Conservation (phyloP, 495 filamentous ascomycete species). For the Neurospora sp. region DNA sequence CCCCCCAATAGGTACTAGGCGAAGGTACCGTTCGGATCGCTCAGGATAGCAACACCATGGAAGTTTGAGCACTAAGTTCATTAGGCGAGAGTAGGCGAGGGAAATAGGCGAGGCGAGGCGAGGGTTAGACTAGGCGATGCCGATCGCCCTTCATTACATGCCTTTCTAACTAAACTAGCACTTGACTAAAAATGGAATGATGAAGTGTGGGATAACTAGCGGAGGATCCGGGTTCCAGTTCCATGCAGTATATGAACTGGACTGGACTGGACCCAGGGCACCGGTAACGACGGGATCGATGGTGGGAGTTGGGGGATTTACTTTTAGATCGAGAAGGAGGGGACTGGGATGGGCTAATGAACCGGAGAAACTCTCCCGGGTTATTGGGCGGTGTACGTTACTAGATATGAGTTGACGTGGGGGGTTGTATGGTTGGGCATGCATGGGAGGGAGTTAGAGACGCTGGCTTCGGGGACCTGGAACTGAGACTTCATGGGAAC, state of each 20-base stretch:
- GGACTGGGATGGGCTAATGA: background rate
- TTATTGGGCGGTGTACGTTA: background rate
- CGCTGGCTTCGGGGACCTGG: background rate
- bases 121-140: background rate
- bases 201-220: background rate
- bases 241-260: background rate
- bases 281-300: background rate
- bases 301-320: background rate
- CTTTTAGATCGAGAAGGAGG: background rate
- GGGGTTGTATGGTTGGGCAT: background rate
- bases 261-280: background rate
- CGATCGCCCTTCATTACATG: background rate
- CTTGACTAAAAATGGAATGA: background rate
- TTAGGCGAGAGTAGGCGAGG: background rate
- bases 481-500: background rate
- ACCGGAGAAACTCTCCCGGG: background rate
- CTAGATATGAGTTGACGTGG: background rate
- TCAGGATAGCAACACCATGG: too few relatives aligned
- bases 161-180: background rate
- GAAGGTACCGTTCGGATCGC: background rate
- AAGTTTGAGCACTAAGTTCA: too few relatives aligned
- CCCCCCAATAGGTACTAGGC: background rate
- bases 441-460: background rate
- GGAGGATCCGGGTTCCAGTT: background rate
- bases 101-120: background rate